Base-by-base conservation (phyloP, 305 asterid genomes). In the Solanum chacoense region DNA sequence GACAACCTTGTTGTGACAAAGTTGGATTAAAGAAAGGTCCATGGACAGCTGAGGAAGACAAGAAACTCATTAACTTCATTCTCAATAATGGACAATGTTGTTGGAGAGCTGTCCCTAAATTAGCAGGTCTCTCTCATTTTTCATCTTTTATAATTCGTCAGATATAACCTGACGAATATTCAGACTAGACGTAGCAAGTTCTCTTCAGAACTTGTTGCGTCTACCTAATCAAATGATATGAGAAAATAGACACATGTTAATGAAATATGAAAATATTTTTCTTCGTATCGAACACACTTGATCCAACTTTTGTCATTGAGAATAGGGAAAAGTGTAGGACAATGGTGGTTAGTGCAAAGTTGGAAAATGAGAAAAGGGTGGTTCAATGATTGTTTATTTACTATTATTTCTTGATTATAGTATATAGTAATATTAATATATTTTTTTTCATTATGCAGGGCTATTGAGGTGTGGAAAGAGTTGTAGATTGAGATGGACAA, bases 1-100 rank as follows among this genome's bases (percentile, higher is more conserved):
- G 95, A 45, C 91, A 90, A 84, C 95, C 95, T 13, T 93, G 95
- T 88, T 93, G 95, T 88, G 95, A 93, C 8, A 93, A 92, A 90
- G 92, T 92, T 22, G 95, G 95, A 37, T 78, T 93, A 9, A 93
- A 93, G 93, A 93, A 90, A 89, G 95, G 95, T 14, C 91, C 95
- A 89, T 93, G 95, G 95, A 93, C 94, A 32, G 87, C 92, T 83
- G 95, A 93, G 5, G 95, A 93, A 88, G 95, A 93, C 87, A 89
- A 89, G 87, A 93, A 93, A 22, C 93, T 93, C 88, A 93, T 93
- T 87, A 90, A 85, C 85, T 93, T 93, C 91, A 92, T 93, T 12
- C 90, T 92, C 90, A 91, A 72, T 37, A 93, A 92, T 89, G 94
- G 94, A 77, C 94, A 91, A 87, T 93, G 95, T 89, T 93, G 94